phyloP scores from a whole-genome alignment of 495 filamentous ascomycete genomes.

The Tuber aestivum region DNA sequence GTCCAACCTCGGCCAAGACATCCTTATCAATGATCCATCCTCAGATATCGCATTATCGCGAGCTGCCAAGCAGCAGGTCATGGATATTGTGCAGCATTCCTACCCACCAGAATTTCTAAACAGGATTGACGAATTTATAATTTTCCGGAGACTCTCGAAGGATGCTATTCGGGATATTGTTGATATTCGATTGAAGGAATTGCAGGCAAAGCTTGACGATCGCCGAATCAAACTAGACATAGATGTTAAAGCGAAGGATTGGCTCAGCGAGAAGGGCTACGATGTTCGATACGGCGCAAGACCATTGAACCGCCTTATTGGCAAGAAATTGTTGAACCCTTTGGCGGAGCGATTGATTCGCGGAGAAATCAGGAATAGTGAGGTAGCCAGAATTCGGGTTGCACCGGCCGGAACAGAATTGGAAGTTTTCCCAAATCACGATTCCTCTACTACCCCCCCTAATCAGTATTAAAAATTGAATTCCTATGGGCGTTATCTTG shows the following conservation, averaged over 20 bases:
- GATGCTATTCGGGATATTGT: slow-evolving; percentile 84
- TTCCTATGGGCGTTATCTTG: not conserved
- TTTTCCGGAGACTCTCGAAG: slow-evolving; percentile 77
- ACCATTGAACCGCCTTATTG: slow-evolving; percentile 86
- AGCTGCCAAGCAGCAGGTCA: slow-evolving; percentile 67
- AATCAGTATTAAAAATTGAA: not conserved
- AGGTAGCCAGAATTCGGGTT: slow-evolving; percentile 62
- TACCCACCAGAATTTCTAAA: slow-evolving; percentile 96
- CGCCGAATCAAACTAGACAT: slow-evolving; percentile 73
- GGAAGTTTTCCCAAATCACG: slow-evolving; percentile 43
- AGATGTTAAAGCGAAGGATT: slow-evolving; percentile 63
- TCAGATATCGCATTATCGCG: slow-evolving; percentile 59
- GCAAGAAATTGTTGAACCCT: slow-evolving; percentile 78
- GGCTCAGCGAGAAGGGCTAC: slow-evolving; percentile 83
- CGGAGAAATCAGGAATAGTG: slow-evolving; percentile 69
- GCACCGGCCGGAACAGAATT: slow-evolving; percentile 53
- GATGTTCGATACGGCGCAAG: slow-evolving; percentile 87
- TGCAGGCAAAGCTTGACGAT: slow-evolving; percentile 77
- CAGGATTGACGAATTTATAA: slow-evolving; percentile 91
- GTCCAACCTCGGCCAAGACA: slow-evolving; percentile 79
- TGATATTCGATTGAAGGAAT: slow-evolving; percentile 79
- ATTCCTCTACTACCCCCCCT: not conserved
- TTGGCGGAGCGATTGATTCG: slow-evolving; percentile 88
- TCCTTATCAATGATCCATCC: slow-evolving; percentile 60
- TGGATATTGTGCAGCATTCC: slow-evolving; percentile 72